Conservation (phyloP, 2,329 filamentous ascomycete species). For the Cadophora sp. region DNA sequence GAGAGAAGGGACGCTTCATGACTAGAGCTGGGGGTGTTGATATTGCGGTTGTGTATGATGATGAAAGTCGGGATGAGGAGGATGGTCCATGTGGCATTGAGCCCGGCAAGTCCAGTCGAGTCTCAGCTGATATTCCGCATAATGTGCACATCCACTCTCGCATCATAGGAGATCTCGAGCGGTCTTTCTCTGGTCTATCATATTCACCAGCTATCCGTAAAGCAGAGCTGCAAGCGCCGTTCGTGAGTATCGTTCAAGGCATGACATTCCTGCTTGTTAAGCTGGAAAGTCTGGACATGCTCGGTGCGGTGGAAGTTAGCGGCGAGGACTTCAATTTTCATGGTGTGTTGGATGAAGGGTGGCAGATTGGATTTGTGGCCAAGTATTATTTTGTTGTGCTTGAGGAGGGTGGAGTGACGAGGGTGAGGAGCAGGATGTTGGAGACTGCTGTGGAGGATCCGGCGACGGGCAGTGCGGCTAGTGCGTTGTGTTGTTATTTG, state of each 20-base stretch:
- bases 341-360: constrained; percentile 56
- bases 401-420: constrained; percentile 40
- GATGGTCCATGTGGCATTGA: constrained; percentile 29
- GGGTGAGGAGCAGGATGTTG: constrained; percentile 67
- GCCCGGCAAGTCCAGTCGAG: background rate
- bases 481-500: constrained; percentile 62
- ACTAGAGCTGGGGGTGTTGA: constrained; percentile 58
- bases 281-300: constrained; percentile 64
- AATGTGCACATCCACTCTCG: constrained; percentile 65
- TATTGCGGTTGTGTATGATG: constrained; percentile 8
- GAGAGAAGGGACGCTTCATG: background rate
- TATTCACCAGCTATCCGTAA: constrained; percentile 41
- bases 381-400: constrained; percentile 65
- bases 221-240: constrained; percentile 54
- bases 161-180: constrained; percentile 43
- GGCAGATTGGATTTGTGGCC: constrained; percentile 59
- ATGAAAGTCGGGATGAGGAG: constrained; percentile 30
- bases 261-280: constrained; percentile 74
- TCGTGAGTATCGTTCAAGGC: constrained; percentile 72
- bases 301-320: constrained; percentile 51
- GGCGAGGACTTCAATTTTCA: constrained; percentile 43
- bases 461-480: constrained; percentile 67
- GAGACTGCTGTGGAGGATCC: constrained; percentile 60
- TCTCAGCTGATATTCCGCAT: constrained; percentile 69
- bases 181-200: constrained; percentile 40